Conservation (phyloP, 2,329 filamentous ascomycete genomes). For the Coniochaeta ligniaria region DNA sequence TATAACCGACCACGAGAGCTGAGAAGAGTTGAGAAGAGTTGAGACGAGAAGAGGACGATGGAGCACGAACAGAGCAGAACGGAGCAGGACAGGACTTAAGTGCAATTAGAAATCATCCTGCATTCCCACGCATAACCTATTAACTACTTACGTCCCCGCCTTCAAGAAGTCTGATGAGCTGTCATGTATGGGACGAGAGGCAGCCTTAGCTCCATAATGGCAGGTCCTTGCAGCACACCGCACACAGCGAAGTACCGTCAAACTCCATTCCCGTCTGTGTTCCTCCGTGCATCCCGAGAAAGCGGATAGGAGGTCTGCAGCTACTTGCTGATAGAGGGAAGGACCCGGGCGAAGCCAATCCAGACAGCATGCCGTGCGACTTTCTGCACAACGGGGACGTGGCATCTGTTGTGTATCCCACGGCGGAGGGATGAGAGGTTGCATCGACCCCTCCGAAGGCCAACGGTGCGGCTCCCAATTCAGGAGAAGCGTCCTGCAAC, state of each 20-base stretch:
- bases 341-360: not conserved
- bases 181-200: not conserved
- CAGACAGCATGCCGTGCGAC: not conserved
- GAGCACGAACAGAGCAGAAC: not conserved
- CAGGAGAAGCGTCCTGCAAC: not conserved
- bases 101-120: no score
- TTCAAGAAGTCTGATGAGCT: not conserved
- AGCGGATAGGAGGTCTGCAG: not conserved
- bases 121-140: no score
- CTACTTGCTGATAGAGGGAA: not conserved
- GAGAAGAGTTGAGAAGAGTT: not conserved
- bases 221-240: not conserved
- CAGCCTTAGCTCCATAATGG: not conserved
- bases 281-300: not conserved
- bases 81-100: no score
- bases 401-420: not conserved
- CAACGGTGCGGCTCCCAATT: not conserved
- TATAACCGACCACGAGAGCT: not conserved
- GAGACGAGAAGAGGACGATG: not conserved
- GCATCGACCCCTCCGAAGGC: not conserved
- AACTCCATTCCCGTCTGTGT: not conserved
- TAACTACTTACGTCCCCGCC: not conserved
- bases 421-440: not conserved
- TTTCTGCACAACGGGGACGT: not conserved
- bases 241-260: not conserved